phyloP scores from a whole-genome alignment of 306 rosid species.

The Phaseolus lunatus region DNA sequence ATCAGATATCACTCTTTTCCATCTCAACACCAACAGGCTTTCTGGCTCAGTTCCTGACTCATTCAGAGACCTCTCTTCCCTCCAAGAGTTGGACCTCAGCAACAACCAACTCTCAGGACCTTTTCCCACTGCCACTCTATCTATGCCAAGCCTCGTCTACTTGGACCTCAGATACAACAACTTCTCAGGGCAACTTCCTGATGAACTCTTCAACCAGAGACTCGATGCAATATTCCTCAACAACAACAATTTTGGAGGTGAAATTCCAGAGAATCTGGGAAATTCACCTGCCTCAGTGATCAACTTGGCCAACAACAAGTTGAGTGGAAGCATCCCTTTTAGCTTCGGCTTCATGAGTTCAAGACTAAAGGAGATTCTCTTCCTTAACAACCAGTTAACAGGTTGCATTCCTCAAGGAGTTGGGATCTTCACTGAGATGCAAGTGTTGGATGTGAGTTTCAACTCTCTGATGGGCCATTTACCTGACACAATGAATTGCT shows the following conservation, averaged over 20 bases:
- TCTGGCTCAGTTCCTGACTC: constrained; percentile 74
- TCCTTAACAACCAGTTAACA: constrained; percentile 76
- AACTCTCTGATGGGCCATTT: constrained; percentile 84
- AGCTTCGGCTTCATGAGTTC: constrained; percentile 75
- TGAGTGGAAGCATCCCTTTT: constrained; percentile 71
- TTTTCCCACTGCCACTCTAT: constrained; percentile 62
- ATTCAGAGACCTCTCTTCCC: constrained; percentile 57
- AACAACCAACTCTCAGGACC: constrained; percentile 85
- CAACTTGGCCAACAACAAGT: constrained; percentile 77
- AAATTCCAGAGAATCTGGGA: constrained; percentile 77
- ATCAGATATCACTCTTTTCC: constrained; percentile 70
- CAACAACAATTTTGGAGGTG: constrained; percentile 80
- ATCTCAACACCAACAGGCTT: constrained; percentile 81
- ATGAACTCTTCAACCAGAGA: constrained; percentile 59
- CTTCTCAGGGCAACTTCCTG: constrained; percentile 77
- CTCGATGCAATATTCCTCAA: constrained; percentile 89
- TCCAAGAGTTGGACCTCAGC: constrained; percentile 88
- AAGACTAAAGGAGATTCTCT: constrained; percentile 69
- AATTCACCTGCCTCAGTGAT: constrained; percentile 94
- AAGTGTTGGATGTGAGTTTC: constrained; percentile 83
- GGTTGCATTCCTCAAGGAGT: constrained; percentile 93
- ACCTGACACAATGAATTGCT: constrained; percentile 86
- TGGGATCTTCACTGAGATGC: constrained; percentile 76
- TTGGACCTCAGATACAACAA: constrained; percentile 89
- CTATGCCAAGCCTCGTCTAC: constrained; percentile 77